phyloP scores from a whole-genome alignment of 2,329 filamentous ascomycete genomes.

The Calonectria montana region DNA sequence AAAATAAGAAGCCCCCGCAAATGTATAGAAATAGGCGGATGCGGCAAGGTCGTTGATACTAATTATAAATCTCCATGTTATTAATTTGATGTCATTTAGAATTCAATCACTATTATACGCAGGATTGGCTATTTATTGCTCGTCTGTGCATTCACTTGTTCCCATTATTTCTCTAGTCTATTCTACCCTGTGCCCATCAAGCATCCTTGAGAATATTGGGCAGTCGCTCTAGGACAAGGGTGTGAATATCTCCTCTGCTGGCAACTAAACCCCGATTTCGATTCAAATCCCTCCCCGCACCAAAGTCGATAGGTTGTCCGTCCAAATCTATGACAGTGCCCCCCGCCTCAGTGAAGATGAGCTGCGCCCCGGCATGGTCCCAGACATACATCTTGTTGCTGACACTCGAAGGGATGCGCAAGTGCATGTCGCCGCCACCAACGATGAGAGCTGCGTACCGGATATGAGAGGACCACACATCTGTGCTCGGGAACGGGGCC shows the following conservation, averaged over 20 bases:
- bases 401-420: constrained; percentile 44
- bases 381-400: constrained; percentile 49
- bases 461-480: constrained; percentile 54
- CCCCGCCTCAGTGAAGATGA: constrained; percentile 66
- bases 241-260: constrained; percentile 58
- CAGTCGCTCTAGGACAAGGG: constrained; percentile 49
- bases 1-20: constrained; percentile 26
- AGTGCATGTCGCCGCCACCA: constrained; percentile 49
- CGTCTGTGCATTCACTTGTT: not conserved
- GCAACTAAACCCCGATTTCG: constrained; percentile 53
- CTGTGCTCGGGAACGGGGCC: constrained; percentile 49
- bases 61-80: not conserved
- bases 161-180: not conserved
- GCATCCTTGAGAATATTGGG: constrained; percentile 36
- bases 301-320: constrained; percentile 50
- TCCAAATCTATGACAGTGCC: constrained; percentile 64
- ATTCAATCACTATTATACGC: not conserved
- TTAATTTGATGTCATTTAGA: not conserved
- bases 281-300: constrained; percentile 47
- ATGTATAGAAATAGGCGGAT: constrained; percentile 1
- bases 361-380: constrained; percentile 70
- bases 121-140: not conserved
- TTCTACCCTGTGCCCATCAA: not conserved
- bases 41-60: not conserved
- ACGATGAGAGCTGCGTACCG: constrained; percentile 52